phyloP scores from a whole-genome alignment of 2,329 filamentous ascomycete species.

The Aspergillus tanneri region DNA sequence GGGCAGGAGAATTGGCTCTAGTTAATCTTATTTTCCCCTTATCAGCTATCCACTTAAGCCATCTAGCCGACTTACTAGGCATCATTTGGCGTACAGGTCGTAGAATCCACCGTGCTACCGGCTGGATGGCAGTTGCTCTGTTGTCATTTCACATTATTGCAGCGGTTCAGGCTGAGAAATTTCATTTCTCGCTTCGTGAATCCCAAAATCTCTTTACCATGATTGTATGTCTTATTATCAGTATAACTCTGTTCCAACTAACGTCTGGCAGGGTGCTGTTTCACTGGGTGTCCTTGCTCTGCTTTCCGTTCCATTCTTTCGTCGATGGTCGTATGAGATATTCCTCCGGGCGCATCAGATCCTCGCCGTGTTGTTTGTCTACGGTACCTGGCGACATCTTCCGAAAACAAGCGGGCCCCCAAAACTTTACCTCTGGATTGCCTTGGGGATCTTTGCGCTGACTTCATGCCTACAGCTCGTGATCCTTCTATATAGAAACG shows the following conservation, averaged over 20 bases:
- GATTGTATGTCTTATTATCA: not conserved
- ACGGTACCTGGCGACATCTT: not conserved
- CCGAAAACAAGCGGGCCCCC: not conserved
- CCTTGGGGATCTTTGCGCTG: not conserved
- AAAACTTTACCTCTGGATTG: not conserved
- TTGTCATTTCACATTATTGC: not conserved
- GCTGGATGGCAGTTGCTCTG: not conserved
- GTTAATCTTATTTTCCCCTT: not conserved
- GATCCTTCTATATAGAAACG: not conserved
- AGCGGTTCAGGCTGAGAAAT: not conserved
- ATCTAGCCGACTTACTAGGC: not conserved
- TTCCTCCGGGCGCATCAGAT: conserved; percentile 1
- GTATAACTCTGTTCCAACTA: not conserved
- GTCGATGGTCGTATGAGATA: not conserved
- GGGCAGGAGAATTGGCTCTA: not conserved
- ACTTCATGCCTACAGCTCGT: not conserved
- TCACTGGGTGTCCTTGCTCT: not conserved
- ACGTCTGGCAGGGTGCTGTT: not conserved
- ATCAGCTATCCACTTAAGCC: not conserved
- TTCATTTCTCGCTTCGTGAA: not conserved
- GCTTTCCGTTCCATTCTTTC: not conserved
- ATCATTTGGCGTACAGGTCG: not conserved
- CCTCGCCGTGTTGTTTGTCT: not conserved
- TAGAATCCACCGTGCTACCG: not conserved
- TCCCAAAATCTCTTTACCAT: not conserved